phyloP scores from a whole-genome alignment of 1,139 yeast genomes.

The Taphrina flavorubra region DNA sequence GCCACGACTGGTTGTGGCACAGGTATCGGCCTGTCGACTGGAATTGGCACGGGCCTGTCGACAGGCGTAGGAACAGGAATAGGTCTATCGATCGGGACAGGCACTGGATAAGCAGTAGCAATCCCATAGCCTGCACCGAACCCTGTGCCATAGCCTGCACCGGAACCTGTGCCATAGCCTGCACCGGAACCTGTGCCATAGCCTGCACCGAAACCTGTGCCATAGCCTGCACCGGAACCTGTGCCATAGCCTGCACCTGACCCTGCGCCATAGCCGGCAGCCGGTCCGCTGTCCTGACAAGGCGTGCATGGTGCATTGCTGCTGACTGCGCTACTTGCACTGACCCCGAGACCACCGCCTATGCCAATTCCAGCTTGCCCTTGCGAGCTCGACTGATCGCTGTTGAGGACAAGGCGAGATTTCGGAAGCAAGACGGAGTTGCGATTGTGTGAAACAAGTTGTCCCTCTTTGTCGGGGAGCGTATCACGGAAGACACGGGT shows the following conservation, averaged over 20 bases:
- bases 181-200: too few species aligned
- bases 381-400: neutral
- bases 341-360: slow-evolving; percentile 8
- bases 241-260: neutral
- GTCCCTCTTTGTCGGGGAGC: neutral
- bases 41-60: slow-evolving; percentile 11
- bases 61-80: slow-evolving; percentile 11
- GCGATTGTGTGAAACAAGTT: neutral
- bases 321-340: neutral
- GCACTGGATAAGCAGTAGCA: slow-evolving; percentile 3
- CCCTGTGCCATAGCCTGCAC: too few species aligned
- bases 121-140: too few species aligned
- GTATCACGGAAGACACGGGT: slow-evolving; percentile 1
- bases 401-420: neutral
- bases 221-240: neutral
- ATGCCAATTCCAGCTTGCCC: slow-evolving; percentile 6
- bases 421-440: neutral
- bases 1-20: too few species aligned
- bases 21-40: slow-evolving; percentile 13
- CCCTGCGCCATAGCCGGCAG: neutral
- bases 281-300: neutral
- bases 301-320: slow-evolving; percentile 6
- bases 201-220: neutral
- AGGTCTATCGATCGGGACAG: slow-evolving; percentile 14
- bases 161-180: too few species aligned